Percentiles rank a stretch among this genome's conserved stretches.
These are phyloP conservation scores for Emmonsiellopsis sp. DNA, from an alignment of 2,329 filamentous ascomycete genomes.

Conservation along the genomic window DNA sequence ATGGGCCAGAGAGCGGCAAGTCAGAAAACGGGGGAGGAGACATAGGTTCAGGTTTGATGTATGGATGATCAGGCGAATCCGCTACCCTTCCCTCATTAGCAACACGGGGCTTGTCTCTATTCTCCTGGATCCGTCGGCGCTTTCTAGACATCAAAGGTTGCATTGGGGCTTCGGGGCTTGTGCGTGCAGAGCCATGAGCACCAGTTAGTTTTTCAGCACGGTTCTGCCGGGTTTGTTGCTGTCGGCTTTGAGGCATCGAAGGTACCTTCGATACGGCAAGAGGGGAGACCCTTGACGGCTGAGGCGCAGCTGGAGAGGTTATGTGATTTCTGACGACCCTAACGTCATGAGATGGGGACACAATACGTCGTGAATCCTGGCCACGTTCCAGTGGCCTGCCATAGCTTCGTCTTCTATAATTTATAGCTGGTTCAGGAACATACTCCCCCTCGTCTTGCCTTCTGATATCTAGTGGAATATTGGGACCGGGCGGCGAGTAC, in stretches of 20 bases:
- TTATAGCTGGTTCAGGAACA: slow-evolving; percentile 15
- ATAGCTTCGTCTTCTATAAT: slow-evolving; percentile 32
- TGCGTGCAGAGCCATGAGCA: slow-evolving; percentile 25
- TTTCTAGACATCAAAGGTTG: slow-evolving; percentile 41
- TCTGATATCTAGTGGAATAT: slow-evolving; percentile 22
- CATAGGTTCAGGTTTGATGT: slow-evolving; percentile 54
- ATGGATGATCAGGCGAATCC: slow-evolving; percentile 35
- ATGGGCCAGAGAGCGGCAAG: slow-evolving; percentile 27
- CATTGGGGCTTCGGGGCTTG: slow-evolving; percentile 35
- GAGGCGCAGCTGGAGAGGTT: slow-evolving; percentile 62
- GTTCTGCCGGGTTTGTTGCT: slow-evolving; percentile 24
- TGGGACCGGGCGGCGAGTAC: slow-evolving; percentile 38
- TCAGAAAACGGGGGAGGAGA: slow-evolving; percentile 50
- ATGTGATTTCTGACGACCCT: slow-evolving; percentile 65
- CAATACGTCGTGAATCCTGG: slow-evolving; percentile 30
- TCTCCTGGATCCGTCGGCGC: slow-evolving; percentile 39
- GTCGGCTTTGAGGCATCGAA: slow-evolving; percentile 47
- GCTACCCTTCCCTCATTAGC: slow-evolving; percentile 25
- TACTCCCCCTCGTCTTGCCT: slow-evolving; percentile 17
- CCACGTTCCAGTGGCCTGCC: slow-evolving; percentile 30
- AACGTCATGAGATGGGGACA: slow-evolving; percentile 38
- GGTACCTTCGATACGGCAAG: slow-evolving; percentile 44
- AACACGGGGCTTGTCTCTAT: slow-evolving; percentile 23
- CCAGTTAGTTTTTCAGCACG: slow-evolving; percentile 18
- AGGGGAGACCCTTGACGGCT: slow-evolving; percentile 59